Evolutionary conservation across 805 yeast genomes (phyloP).

Genomic region (Deakozyma indianensis): DNA sequence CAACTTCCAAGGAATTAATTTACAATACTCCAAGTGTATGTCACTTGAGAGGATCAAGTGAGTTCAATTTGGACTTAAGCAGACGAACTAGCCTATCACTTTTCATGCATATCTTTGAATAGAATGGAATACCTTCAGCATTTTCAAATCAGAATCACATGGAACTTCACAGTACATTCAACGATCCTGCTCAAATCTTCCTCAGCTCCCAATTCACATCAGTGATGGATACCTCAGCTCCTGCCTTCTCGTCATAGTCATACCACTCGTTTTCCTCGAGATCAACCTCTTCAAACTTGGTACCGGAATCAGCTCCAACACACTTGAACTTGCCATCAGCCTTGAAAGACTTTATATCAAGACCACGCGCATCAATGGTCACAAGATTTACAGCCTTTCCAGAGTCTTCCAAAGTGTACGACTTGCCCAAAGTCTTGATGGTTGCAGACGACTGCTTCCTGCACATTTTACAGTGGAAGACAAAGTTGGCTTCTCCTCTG

Average conservation of each 20-base stretch:
- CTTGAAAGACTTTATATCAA: conserved; percentile 49
- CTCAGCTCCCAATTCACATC: conserved; percentile 43
- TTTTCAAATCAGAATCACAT: too few species aligned
- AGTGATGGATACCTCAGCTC: conserved; percentile 66
- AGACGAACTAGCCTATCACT: too few species aligned
- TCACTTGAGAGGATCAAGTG: too few species aligned
- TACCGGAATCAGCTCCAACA: conserved; percentile 34
- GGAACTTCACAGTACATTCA: too few species aligned
- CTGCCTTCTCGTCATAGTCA: conserved; percentile 81
- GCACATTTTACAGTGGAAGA: conserved; percentile 62
- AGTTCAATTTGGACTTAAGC: too few species aligned
- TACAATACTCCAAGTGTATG: too few species aligned
- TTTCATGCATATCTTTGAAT: too few species aligned
- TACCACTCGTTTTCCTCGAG: conserved; percentile 80
- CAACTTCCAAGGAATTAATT: too few species aligned
- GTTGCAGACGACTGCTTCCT: conserved; percentile 22
- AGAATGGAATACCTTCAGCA: too few species aligned
- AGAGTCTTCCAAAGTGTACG: conserved; percentile 25
- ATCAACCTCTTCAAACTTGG: conserved; percentile 50
- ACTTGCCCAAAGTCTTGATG: conserved; percentile 13
- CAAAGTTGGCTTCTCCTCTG: conserved; percentile 73
- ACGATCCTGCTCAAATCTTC: too few species aligned
- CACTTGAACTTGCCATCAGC: conserved; percentile 40
- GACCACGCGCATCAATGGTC: conserved; percentile 75
- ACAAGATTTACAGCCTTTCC: conserved; percentile 36